These are phyloP conservation scores for Yarrowia yakushimensis DNA, from an alignment of 805 yeast species.

Conservation along the genomic window DNA sequence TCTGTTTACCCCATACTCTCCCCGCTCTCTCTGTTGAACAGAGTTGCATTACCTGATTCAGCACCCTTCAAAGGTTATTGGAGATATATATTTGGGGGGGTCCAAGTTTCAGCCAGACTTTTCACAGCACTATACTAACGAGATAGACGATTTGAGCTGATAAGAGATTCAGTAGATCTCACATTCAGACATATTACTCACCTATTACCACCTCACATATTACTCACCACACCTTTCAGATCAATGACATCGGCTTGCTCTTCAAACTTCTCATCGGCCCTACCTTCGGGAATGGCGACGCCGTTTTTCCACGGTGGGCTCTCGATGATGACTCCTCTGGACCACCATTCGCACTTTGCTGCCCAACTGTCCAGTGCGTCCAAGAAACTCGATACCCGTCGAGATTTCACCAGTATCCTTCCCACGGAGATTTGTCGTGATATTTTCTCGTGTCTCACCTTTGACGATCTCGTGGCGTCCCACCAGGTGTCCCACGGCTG, in stretches of 20 bases:
- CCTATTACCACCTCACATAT: no score
- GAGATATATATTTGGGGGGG: background rate
- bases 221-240: background rate
- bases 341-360: slow-evolving; percentile 7
- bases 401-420: background rate
- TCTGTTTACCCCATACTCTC: background rate
- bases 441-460: slow-evolving; percentile 2
- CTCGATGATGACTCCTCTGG: slow-evolving; percentile 1
- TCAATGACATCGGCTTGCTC: slow-evolving; percentile 4
- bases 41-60: slow-evolving; percentile 15
- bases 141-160: no score
- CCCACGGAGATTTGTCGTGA: slow-evolving; percentile 19
- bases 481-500: slow-evolving; percentile 7
- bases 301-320: slow-evolving; percentile 2
- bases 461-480: slow-evolving; percentile 14
- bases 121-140: background rate
- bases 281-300: slow-evolving; percentile 17
- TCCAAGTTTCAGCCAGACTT: background rate
- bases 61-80: background rate
- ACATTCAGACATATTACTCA: no score
- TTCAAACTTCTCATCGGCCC: background rate
- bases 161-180: no score
- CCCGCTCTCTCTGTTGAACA: background rate
- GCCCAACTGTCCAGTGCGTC: background rate
- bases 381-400: slow-evolving; percentile 3